Conservation (phyloP, 768 basidiomycete species). For the Russula abietina region DNA sequence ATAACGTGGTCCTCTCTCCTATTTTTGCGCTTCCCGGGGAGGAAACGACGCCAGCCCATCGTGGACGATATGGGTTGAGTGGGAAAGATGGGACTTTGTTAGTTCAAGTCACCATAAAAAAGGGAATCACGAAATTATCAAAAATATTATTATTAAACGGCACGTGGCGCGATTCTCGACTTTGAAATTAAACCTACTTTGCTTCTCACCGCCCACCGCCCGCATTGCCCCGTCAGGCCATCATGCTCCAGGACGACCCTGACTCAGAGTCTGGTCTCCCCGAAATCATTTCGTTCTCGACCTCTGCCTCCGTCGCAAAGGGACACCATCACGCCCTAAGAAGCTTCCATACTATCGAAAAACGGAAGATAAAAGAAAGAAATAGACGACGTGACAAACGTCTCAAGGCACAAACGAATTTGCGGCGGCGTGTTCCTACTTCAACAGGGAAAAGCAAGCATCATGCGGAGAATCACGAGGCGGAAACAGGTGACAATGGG, state of each 20-base stretch:
- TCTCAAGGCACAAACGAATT: constrained; percentile 23
- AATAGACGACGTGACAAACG: constrained; percentile 19
- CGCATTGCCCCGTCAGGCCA: not conserved
- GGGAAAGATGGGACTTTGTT: constrained; percentile 1
- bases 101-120: constrained; percentile 4
- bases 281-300: constrained; percentile 20
- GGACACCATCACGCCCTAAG: constrained; percentile 9
- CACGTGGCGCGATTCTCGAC: constrained; percentile 14
- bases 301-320: constrained; percentile 19
- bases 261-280: constrained; percentile 23
- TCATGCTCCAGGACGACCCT: constrained; percentile 10
- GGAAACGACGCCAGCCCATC: constrained; percentile 19
- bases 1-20: constrained; percentile 12
- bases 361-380: constrained; percentile 16
- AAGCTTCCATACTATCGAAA: constrained; percentile 13
- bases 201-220: not conserved
- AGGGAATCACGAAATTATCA: not conserved
- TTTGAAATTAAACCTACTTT: constrained; percentile 8
- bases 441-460: constrained; percentile 6
- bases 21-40: constrained; percentile 16
- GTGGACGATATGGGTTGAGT: constrained; percentile 6
- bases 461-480: constrained; percentile 7
- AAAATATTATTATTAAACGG: not conserved
- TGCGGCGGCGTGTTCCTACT: constrained; percentile 1
- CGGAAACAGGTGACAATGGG: constrained; percentile 5